Conservation (phyloP, 106 monocot genomes). For the Alisma plantagoaquatica region DNA sequence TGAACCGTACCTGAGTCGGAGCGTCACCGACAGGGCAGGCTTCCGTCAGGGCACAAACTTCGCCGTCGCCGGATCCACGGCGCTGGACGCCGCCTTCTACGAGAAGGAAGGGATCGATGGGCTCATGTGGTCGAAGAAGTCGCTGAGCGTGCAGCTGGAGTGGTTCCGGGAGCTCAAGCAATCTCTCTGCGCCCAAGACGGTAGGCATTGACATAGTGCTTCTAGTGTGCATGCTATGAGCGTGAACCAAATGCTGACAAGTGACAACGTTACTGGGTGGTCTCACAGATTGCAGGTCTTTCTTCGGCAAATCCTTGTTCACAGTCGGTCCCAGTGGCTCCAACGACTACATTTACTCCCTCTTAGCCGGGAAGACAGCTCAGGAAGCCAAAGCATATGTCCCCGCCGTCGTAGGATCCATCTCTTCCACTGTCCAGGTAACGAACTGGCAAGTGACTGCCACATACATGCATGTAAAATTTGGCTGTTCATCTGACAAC, state of each 20-base stretch:
- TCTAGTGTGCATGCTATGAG: too few relatives aligned
- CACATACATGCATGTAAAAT: neutral
- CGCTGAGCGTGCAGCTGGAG: constrained; percentile 21
- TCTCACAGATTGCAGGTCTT: constrained; percentile 9
- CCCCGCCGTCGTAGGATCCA: constrained; percentile 11
- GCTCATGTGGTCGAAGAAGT: constrained; percentile 8
- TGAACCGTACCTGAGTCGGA: constrained; percentile 19
- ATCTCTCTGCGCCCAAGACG: constrained; percentile 16
- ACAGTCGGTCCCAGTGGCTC: constrained; percentile 54
- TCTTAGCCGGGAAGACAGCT: neutral
- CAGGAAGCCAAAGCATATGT: constrained; percentile 10
- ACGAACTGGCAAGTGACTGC: neutral
- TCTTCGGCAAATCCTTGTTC: constrained; percentile 22
- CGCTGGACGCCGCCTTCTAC: constrained; percentile 20
- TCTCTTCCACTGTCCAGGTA: constrained; percentile 12
- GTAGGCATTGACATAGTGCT: too few relatives aligned
- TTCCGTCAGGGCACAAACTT: constrained; percentile 40
- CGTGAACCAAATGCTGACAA: neutral
- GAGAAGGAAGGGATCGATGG: neutral
- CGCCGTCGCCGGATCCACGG: constrained; percentile 39
- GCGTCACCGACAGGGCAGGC: too few relatives aligned
- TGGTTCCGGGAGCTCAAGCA: constrained; percentile 28
- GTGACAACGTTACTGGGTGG: neutral
- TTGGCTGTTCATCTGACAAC: neutral
- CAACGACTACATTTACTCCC: constrained; percentile 34